Percentiles rank a stretch among this genome's conserved stretches.
phyloP scores from a whole-genome alignment of 768 basidiomycete species.

The Lyophyllum semitale region DNA sequence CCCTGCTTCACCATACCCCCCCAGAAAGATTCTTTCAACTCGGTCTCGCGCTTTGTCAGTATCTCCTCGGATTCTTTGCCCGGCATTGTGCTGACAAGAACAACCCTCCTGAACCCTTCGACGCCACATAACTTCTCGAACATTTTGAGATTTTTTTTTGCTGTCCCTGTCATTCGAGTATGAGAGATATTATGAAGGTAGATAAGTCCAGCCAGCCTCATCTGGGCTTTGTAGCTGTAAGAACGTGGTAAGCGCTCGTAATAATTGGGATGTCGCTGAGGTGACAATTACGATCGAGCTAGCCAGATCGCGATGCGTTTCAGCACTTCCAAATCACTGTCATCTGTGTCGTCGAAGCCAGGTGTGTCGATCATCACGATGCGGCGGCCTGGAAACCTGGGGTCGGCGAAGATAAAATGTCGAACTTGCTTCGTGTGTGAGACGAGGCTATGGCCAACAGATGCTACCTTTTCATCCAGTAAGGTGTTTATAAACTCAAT shows the following conservation, averaged over 20 bases:
- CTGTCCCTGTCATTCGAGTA: constrained; percentile 12
- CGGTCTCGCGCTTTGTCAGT: constrained; percentile 7
- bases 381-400: neutral
- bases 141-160: constrained; percentile 15
- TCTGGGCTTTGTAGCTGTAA: neutral
- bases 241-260: neutral
- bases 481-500: neutral
- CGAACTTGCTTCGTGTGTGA: neutral
- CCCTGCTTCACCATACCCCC: constrained; percentile 12
- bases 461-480: neutral
- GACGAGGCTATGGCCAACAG: neutral
- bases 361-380: neutral
- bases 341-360: neutral
- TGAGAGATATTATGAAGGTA: constrained; percentile 16
- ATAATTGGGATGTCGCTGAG: neutral
- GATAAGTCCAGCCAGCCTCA: neutral
- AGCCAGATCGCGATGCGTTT: neutral
- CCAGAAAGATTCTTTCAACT: constrained; percentile 10
- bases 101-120: constrained; percentile 12
- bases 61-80: neutral
- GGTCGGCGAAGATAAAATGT: neutral
- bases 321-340: neutral
- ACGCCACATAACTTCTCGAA: constrained; percentile 19
- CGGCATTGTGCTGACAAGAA: constrained; percentile 17
- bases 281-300: neutral